These are phyloP conservation scores for Rhododendron henanense DNA, from an alignment of 148 eudicot species.

Conservation along the genomic window DNA sequence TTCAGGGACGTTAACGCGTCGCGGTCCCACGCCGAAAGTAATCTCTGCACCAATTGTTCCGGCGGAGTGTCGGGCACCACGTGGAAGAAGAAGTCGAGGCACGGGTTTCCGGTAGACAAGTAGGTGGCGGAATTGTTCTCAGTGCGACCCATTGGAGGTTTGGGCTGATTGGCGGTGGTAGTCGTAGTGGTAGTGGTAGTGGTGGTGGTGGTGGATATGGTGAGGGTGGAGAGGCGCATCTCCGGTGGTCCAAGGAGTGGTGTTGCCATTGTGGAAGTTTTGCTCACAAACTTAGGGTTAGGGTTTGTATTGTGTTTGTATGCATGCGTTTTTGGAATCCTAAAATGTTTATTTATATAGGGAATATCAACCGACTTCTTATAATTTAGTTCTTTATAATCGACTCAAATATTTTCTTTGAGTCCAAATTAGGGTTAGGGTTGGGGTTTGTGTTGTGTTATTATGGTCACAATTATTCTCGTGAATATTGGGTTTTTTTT, in stretches of 20 bases:
- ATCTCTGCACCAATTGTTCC: not conserved
- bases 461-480: no score
- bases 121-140: slow-evolving; percentile 15
- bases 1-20: not conserved
- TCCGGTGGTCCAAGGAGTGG: not conserved
- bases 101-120: not conserved
- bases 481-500: not conserved
- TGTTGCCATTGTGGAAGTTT: not conserved
- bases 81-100: not conserved
- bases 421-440: not conserved
- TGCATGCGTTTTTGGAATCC: no score
- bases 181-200: not conserved
- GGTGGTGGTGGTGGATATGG: not conserved
- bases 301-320: no score
- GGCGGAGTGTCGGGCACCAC: not conserved
- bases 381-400: no score
- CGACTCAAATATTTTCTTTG: not conserved
- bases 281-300: not conserved
- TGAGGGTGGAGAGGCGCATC: not conserved
- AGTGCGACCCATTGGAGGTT: slow-evolving; percentile 13
- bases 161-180: not conserved
- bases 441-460: no score
- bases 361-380: not conserved
- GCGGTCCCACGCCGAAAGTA: not conserved
- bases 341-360: not conserved